phyloP scores from a whole-genome alignment of 441 rosid genomes.

The Jatropha podagrica region DNA sequence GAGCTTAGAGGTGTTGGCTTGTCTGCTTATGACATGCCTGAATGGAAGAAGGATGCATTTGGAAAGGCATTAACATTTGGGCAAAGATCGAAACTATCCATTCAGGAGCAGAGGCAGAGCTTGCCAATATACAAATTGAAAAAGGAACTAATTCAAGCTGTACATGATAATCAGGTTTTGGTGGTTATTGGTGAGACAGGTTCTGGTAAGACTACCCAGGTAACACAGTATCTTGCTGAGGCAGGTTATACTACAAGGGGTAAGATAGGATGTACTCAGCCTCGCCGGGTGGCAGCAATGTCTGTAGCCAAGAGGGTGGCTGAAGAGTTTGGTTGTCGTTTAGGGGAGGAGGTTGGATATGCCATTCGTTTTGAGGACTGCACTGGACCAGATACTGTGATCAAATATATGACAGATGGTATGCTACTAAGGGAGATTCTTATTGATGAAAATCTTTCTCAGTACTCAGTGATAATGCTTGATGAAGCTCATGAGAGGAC shows the following conservation, averaged over 20 bases:
- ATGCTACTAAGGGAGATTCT: constrained; percentile 82
- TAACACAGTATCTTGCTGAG: constrained; percentile 81
- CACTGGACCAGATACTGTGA: constrained; percentile 86
- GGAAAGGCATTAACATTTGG: constrained; percentile 78
- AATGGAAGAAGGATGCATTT: constrained; percentile 86
- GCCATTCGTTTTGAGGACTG: constrained; percentile 88
- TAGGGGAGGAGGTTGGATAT: constrained; percentile 87
- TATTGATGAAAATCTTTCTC: constrained; percentile 69
- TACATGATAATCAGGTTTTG: constrained; percentile 81
- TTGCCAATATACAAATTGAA: constrained; percentile 83
- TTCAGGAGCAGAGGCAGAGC: constrained; percentile 88
- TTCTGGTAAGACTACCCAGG: constrained; percentile 87
- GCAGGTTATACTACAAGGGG: constrained; percentile 80
- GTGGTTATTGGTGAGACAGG: constrained; percentile 93
- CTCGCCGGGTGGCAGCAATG: constrained; percentile 87
- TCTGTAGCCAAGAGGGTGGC: constrained; percentile 93
- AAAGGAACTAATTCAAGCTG: constrained; percentile 82
- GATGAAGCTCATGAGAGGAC: constrained; percentile 96
- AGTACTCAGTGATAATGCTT: constrained; percentile 77
- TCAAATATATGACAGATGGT: constrained; percentile 94
- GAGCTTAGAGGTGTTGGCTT: constrained; percentile 86
- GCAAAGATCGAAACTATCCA: constrained; percentile 76
- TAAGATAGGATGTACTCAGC: constrained; percentile 90
- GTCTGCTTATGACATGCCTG: constrained; percentile 89
- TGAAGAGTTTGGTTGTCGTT: constrained; percentile 82